phyloP scores from a whole-genome alignment of 2,329 filamentous ascomycete species.

The Arthrobotrys entomopaga region DNA sequence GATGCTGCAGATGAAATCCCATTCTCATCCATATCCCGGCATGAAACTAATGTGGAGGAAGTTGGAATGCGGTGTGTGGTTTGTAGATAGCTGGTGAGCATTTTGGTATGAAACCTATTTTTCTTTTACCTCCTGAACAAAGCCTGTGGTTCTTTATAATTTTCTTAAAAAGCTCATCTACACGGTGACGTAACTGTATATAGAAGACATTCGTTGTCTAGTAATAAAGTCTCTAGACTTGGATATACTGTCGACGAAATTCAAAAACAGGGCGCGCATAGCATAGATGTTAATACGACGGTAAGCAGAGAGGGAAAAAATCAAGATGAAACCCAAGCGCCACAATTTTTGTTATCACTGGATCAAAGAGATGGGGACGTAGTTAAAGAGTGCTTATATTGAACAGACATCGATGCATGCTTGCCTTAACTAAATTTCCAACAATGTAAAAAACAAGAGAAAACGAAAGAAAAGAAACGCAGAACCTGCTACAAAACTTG shows the following conservation, averaged over 20 bases:
- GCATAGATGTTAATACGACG: no score
- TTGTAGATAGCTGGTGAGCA: conserved; percentile 31
- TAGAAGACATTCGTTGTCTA: conserved; percentile 23
- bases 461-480: conserved; percentile 38
- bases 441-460: conserved; percentile 9
- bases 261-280: no score
- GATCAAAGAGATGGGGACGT: conserved; percentile 4
- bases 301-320: neutral
- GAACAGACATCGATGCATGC: conserved; percentile 53
- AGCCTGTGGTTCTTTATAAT: no score
- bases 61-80: conserved; percentile 42
- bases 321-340: conserved; percentile 32
- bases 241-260: no score
- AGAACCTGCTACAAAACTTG: conserved; percentile 51
- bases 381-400: conserved; percentile 13
- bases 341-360: conserved; percentile 37
- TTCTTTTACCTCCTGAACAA: neutral
- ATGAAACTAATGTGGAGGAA: conserved; percentile 48
- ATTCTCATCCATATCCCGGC: conserved; percentile 36
- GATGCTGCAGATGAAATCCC: conserved; percentile 26
- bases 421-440: conserved; percentile 39
- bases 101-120: conserved; percentile 4
- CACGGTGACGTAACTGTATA: conserved; percentile 12
- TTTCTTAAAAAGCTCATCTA: conserved; percentile 1
- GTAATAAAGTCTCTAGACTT: conserved; percentile 5